Evolutionary conservation across 2,329 filamentous ascomycete genomes (phyloP).

Genomic region (Eutypella sp.): DNA sequence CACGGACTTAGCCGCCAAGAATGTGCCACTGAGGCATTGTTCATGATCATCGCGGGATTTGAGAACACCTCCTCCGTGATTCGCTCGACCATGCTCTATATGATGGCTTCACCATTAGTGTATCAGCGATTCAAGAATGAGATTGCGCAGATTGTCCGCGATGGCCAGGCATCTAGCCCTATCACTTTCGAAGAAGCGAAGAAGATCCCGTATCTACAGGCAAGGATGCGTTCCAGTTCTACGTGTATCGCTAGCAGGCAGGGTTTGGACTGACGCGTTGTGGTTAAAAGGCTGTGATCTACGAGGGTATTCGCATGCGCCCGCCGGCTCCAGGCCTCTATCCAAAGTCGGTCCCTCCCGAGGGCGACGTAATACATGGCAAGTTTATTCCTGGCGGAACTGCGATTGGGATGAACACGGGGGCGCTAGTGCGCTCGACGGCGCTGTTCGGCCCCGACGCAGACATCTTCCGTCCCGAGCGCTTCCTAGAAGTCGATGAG

Average conservation of each 20-base stretch:
- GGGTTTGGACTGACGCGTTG: background rate
- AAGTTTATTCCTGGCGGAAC: constrained; percentile 11
- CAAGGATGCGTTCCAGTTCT: background rate
- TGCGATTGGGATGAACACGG: constrained; percentile 6
- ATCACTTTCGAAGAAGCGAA: constrained; percentile 19
- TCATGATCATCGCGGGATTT: constrained; percentile 27
- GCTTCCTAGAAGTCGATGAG: constrained; percentile 31
- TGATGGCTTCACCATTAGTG: constrained; percentile 39
- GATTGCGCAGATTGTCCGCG: constrained; percentile 27
- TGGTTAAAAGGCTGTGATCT: constrained; percentile 26
- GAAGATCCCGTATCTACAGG: constrained; percentile 26
- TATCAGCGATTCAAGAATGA: constrained; percentile 37
- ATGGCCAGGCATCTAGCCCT: constrained; percentile 24
- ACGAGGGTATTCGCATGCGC: constrained; percentile 33
- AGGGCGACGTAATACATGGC: constrained; percentile 23
- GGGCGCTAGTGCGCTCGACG: constrained; percentile 5
- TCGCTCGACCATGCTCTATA: constrained; percentile 40
- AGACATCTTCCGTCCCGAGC: constrained; percentile 33
- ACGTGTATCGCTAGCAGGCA: background rate
- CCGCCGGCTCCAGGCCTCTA: constrained; percentile 27
- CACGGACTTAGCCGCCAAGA: constrained; percentile 19
- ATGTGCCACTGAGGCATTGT: constrained; percentile 20
- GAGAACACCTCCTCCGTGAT: constrained; percentile 46
- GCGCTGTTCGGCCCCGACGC: constrained; percentile 24
- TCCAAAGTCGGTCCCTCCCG: constrained; percentile 19